A percentile compares a stretch with the other conserved stretches of the same genome.
These are phyloP conservation scores for Dalechampia spathulata DNA, from an alignment of 441 rosid genomes.

Conservation along the genomic window DNA sequence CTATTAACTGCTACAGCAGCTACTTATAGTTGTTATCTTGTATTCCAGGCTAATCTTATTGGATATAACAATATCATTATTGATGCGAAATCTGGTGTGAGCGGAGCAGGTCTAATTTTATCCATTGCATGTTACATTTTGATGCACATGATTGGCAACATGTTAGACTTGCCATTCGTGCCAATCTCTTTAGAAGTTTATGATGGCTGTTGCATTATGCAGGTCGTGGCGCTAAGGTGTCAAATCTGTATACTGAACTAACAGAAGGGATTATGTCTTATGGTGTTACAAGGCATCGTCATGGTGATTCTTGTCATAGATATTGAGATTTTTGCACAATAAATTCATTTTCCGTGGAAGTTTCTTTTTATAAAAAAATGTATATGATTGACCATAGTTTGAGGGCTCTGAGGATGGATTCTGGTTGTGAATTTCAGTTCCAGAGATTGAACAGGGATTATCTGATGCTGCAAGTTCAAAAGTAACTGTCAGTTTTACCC, in stretches of 20 bases:
- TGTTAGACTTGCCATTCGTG: constrained; percentile 4
- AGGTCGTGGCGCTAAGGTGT: constrained; percentile 97
- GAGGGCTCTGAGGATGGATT: constrained; percentile 6
- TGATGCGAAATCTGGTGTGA: constrained; percentile 92
- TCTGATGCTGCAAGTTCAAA: constrained; percentile 64
- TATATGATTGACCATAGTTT: neutral
- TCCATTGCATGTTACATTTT: constrained; percentile 2
- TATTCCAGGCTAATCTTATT: constrained; percentile 72
- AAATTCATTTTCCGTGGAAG: neutral
- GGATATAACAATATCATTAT: constrained; percentile 55
- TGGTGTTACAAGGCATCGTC: constrained; percentile 89
- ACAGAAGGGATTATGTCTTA: constrained; percentile 90
- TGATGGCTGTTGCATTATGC: constrained; percentile 21
- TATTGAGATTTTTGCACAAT: constrained; percentile 1
- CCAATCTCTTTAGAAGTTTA: constrained; percentile 17
- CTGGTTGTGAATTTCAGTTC: constrained; percentile 49
- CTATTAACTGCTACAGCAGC: no score
- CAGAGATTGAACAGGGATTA: constrained; percentile 96
- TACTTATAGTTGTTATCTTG: no score
- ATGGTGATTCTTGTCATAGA: constrained; percentile 47
- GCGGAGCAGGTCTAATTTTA: constrained; percentile 80
- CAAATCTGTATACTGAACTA: constrained; percentile 76
- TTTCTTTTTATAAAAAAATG: neutral
- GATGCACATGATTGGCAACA: neutral
- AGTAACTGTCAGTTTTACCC: constrained; percentile 91